Conservation (phyloP, 2,329 filamentous ascomycete genomes). For the Whalleya microplaca region DNA sequence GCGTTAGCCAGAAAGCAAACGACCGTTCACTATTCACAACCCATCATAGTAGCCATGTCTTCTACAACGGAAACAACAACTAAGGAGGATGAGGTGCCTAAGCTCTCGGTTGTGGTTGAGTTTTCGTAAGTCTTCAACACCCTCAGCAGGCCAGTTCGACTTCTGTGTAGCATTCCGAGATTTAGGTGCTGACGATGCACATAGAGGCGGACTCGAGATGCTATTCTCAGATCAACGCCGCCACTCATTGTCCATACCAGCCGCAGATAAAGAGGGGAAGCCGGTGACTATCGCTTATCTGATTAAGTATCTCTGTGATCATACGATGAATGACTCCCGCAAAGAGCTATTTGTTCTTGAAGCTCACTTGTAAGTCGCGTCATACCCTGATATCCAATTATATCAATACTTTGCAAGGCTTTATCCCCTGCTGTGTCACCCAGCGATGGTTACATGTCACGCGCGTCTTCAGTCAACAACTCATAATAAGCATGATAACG, state of each 20-base stretch:
- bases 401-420: constrained; percentile 5
- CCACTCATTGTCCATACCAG: constrained; percentile 71
- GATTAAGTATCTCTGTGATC: constrained; percentile 76
- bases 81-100: constrained; percentile 23
- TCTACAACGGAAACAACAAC: constrained; percentile 11
- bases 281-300: constrained; percentile 74
- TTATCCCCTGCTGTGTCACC: constrained; percentile 4
- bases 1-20: not conserved
- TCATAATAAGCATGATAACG: constrained; percentile 29
- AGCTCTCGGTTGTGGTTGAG: constrained; percentile 62
- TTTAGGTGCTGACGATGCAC: constrained; percentile 15
- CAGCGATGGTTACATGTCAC: constrained; percentile 9
- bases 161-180: not conserved
- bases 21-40: not conserved
- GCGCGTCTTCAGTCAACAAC: constrained; percentile 19
- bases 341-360: constrained; percentile 91
- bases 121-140: constrained; percentile 50
- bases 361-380: constrained; percentile 74
- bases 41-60: constrained; percentile 13
- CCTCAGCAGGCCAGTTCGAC: constrained; percentile 1
- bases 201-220: constrained; percentile 88
- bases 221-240: constrained; percentile 84
- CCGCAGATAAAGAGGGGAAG: constrained; percentile 59
- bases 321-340: constrained; percentile 82
- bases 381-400: constrained; percentile 17